A percentile compares a stretch with the other conserved stretches of the same genome.
These are phyloP conservation scores for Paecilomyces niveus DNA, from an alignment of 2,329 filamentous ascomycete genomes.

Conservation along the genomic window DNA sequence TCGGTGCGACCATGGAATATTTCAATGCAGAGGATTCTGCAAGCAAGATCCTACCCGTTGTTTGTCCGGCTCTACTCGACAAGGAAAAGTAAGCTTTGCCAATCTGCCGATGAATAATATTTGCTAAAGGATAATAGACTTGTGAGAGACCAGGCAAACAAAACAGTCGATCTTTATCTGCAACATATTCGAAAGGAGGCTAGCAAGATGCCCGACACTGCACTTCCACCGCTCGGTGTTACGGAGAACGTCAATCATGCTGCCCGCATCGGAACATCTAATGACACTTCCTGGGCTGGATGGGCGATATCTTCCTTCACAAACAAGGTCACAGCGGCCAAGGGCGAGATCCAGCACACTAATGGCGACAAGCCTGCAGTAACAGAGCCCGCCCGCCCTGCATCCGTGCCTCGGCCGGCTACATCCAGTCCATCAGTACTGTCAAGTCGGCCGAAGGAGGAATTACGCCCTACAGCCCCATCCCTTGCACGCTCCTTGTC, in stretches of 20 bases:
- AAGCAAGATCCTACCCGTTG: slow-evolving; percentile 68
- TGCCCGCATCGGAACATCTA: slow-evolving; percentile 73
- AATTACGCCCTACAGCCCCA: slow-evolving; percentile 17
- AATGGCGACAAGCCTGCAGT: slow-evolving; percentile 40
- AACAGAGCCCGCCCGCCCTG: slow-evolving; percentile 36
- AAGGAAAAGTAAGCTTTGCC: slow-evolving; percentile 65
- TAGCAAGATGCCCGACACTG: slow-evolving; percentile 70
- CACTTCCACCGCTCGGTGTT: slow-evolving; percentile 58
- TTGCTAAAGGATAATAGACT: slow-evolving; percentile 38
- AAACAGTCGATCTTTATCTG: slow-evolving; percentile 81
- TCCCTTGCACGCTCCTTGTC: slow-evolving; percentile 34
- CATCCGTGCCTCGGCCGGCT: slow-evolving; percentile 42
- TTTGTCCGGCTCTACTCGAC: slow-evolving; percentile 81
- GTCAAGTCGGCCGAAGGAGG: slow-evolving; percentile 14
- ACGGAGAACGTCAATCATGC: slow-evolving; percentile 39
- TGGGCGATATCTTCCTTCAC: slow-evolving; percentile 99
- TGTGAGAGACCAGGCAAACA: slow-evolving; percentile 83
- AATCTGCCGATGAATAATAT: not conserved
- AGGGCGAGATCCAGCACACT: slow-evolving; percentile 72
- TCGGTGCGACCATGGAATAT: slow-evolving; percentile 75
- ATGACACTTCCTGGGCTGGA: slow-evolving; percentile 72
- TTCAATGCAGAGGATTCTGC: slow-evolving; percentile 91
- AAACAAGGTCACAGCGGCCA: slow-evolving; percentile 78
- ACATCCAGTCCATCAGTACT: slow-evolving; percentile 22
- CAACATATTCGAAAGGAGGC: slow-evolving; percentile 74